These are phyloP conservation scores for Pyricularia grisea DNA, from an alignment of 2,329 filamentous ascomycete genomes.

Conservation along the genomic window DNA sequence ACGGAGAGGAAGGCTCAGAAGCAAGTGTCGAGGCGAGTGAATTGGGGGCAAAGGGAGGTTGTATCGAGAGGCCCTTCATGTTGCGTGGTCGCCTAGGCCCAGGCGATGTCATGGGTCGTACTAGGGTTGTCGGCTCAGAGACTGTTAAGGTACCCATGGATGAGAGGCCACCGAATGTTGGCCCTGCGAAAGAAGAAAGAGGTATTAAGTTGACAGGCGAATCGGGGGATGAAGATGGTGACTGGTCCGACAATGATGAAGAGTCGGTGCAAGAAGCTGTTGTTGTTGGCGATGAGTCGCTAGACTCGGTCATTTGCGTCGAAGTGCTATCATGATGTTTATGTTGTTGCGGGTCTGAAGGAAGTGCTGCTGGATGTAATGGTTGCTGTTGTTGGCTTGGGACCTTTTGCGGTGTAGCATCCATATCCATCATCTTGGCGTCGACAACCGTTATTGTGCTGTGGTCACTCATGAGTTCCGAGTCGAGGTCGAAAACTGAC, in stretches of 20 bases:
- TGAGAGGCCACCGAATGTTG: constrained; percentile 40
- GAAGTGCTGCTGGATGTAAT: constrained; percentile 29
- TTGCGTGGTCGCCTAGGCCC: constrained; percentile 67
- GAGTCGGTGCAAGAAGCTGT: constrained; percentile 90
- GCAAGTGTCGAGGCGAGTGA: constrained; percentile 39
- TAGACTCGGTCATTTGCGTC: constrained; percentile 70
- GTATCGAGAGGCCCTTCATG: constrained; percentile 75
- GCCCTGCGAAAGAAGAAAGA: constrained; percentile 57
- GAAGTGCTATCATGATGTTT: constrained; percentile 71
- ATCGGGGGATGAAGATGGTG: constrained; percentile 80
- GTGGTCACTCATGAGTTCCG: constrained; percentile 42
- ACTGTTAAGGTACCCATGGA: constrained; percentile 38
- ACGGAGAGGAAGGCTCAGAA: constrained; percentile 62
- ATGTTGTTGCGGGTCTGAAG: constrained; percentile 45
- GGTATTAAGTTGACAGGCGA: constrained; percentile 68
- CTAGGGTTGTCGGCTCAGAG: constrained; percentile 29
- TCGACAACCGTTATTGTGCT: constrained; percentile 45
- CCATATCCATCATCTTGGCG: constrained; percentile 40
- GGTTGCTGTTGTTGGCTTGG: constrained; percentile 20
- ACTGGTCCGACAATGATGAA: constrained; percentile 80
- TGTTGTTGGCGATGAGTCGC: constrained; percentile 90
- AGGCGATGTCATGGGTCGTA: constrained; percentile 57
- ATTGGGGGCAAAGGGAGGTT: constrained; percentile 42
- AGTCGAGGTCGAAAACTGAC: constrained; percentile 63
- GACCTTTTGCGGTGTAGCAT: constrained; percentile 27